A percentile compares a stretch with the other conserved stretches of the same genome.
These are phyloP conservation scores for Avena eriantha DNA, from an alignment of 176 grass and related monocot species.

Conservation along the genomic window DNA sequence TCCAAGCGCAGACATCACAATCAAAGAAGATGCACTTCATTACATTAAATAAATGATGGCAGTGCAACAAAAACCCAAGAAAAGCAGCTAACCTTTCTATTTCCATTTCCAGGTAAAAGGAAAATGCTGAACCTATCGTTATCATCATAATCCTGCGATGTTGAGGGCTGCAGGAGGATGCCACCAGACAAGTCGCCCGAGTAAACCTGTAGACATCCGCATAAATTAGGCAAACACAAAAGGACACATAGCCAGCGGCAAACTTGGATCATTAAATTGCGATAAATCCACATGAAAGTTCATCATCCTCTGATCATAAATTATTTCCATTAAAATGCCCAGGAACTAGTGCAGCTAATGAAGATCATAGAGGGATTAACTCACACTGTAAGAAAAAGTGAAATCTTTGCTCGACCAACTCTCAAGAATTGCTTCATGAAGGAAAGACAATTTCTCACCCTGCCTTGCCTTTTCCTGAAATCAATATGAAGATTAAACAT, in stretches of 20 bases:
- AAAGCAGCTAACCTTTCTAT: slow-evolving; percentile 67
- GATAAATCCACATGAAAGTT: slow-evolving; percentile 13
- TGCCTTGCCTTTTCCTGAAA: slow-evolving; percentile 87
- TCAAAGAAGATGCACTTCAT: slow-evolving; percentile 25
- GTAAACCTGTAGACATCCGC: slow-evolving; percentile 60
- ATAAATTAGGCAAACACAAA: slow-evolving; percentile 37
- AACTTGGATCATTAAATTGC: slow-evolving; percentile 6
- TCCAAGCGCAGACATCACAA: slow-evolving; percentile 20
- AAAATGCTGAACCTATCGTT: slow-evolving; percentile 93
- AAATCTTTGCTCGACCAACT: slow-evolving; percentile 88
- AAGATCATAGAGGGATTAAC: slow-evolving; percentile 41
- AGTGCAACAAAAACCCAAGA: slow-evolving; percentile 1
- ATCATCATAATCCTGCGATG: slow-evolving; percentile 67
- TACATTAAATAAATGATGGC: slow-evolving; percentile 4
- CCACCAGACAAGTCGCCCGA: slow-evolving; percentile 76
- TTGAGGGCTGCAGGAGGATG: slow-evolving; percentile 77
- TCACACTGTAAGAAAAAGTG: slow-evolving; percentile 85
- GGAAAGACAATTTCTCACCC: slow-evolving; percentile 75
- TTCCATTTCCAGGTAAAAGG: slow-evolving; percentile 82
- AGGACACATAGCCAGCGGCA: not conserved
- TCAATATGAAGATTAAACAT: slow-evolving; percentile 28
- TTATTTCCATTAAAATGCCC: not conserved
- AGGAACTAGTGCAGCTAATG: slow-evolving; percentile 27
- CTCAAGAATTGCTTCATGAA: slow-evolving; percentile 86
- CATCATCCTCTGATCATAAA: not conserved